Base-by-base conservation (phyloP, 2,329 filamentous ascomycete species). In the Fusarium buxicola region DNA sequence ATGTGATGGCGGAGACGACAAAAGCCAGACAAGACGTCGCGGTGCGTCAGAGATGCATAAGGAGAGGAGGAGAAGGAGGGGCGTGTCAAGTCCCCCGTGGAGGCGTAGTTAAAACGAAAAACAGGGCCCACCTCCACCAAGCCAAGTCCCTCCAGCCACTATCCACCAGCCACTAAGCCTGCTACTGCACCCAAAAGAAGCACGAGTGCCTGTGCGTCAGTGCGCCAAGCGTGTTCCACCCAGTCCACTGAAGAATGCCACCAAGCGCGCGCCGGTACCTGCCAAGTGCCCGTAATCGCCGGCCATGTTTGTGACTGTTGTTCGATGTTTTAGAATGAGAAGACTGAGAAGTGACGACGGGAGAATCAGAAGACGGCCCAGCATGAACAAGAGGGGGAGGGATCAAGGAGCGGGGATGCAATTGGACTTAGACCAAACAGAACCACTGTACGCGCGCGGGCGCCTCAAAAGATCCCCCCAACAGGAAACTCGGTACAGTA, bases 21-120 rank as follows among this genome's bases (percentile, higher is more conserved):
- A 55, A 34, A 34, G 39, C 28, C 39, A 51, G 54, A 51, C 53
- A 49, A 46, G 43, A 60, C 36, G 43, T 41, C 30, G 59, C 40
- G 16, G 58, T 60, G 58, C 58, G 58, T 60, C 58, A 60, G 49
- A 45, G 50, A 18, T 49, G 49, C 56, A 60, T 55, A 32, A 54
- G 46, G 57, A 46, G 39, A 43, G n/a, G 28, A 27, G 30, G 16
- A 27, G 30, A 41, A 31, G 25, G 21, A 46, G 58, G 44, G 55
- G 48, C 6, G 25, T 49, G 38, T 8, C 3, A 12, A 2, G 9
- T 2, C 2, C 4, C 13, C 11, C 24, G 15, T 38, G 32, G 32
- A 40, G 55, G 40, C 28, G 40, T 57, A 25, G 7, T 4, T 11
- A 2, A 38, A 55, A 12, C 8, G 46, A 25, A 39, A 12, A 6